Evolutionary conservation across 495 filamentous ascomycete genomes (phyloP).

Genomic region (Umbilicaria muhlenbergii): DNA sequence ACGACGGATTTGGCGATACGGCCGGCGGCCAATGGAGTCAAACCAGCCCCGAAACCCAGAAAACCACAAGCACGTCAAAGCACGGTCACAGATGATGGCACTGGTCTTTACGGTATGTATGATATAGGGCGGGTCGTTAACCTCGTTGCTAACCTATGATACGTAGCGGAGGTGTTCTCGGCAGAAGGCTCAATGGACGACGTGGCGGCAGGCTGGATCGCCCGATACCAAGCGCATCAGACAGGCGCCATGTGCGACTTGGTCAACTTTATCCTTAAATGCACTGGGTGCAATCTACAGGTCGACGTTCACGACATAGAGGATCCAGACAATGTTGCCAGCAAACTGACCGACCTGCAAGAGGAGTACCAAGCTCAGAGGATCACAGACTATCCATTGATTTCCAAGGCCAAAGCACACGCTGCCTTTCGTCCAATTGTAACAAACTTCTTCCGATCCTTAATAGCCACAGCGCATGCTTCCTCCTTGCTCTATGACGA

Average conservation of each 20-base stretch:
- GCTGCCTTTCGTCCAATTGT: slow-evolving; percentile 59
- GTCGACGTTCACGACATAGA: slow-evolving; percentile 64
- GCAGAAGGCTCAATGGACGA: slow-evolving; percentile 51
- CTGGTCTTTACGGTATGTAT: slow-evolving; percentile 61
- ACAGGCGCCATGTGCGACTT: slow-evolving; percentile 59
- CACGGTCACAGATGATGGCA: slow-evolving; percentile 40
- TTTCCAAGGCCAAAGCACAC: slow-evolving; percentile 57
- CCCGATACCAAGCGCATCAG: slow-evolving; percentile 52
- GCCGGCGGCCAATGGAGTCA: slow-evolving; percentile 29
- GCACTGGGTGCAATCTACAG: slow-evolving; percentile 61
- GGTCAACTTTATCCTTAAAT: slow-evolving; percentile 75
- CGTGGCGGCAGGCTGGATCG: slow-evolving; percentile 68
- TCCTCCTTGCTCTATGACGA: slow-evolving; percentile 63
- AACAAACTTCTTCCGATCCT: slow-evolving; percentile 57
- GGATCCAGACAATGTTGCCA: slow-evolving; percentile 67
- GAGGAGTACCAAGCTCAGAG: slow-evolving; percentile 63
- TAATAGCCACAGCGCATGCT: slow-evolving; percentile 60
- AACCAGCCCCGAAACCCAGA: slow-evolving; percentile 26
- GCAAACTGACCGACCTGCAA: slow-evolving; percentile 59
- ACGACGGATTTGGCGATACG: slow-evolving; percentile 32
- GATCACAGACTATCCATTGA: slow-evolving; percentile 83
- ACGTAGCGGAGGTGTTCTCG: slow-evolving; percentile 64
- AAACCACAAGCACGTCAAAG: slow-evolving; percentile 46
- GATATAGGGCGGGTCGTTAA: background rate
- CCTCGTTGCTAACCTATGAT: slow-evolving; percentile 3